Conservation (phyloP, 2,329 filamentous ascomycete species). For the Moelleriella libera region DNA sequence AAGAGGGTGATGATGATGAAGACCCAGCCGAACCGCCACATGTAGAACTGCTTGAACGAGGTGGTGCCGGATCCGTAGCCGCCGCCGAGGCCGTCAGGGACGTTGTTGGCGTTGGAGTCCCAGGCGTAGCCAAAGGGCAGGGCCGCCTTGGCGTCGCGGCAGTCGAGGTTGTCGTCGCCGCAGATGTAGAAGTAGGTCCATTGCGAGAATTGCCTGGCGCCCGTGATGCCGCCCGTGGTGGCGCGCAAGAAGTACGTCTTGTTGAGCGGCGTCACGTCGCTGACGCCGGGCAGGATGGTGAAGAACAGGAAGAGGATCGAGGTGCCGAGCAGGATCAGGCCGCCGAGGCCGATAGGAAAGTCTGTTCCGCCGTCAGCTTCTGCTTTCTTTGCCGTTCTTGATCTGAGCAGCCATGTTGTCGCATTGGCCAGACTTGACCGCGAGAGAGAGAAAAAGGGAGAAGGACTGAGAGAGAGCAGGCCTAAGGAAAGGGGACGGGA, state of each 20-base stretch:
- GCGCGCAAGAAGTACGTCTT: constrained; percentile 78
- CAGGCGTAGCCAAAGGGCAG: constrained; percentile 61
- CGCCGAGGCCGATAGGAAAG: constrained; percentile 24
- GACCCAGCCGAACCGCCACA: constrained; percentile 87
- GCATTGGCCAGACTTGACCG: neutral
- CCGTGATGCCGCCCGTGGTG: constrained; percentile 57
- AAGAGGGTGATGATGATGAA: constrained; percentile 78
- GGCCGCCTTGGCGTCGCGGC: constrained; percentile 46
- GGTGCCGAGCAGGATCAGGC: constrained; percentile 32
- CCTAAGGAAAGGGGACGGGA: neutral
- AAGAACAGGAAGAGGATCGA: constrained; percentile 43
- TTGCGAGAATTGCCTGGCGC: constrained; percentile 53
- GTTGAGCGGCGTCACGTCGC: constrained; percentile 42
- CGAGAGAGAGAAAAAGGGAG: no score
- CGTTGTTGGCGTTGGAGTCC: constrained; percentile 29
- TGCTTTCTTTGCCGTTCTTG: neutral
- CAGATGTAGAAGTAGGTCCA: constrained; percentile 92
- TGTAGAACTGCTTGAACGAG: constrained; percentile 54
- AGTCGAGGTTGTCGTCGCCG: constrained; percentile 48
- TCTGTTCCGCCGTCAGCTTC: constrained; percentile 13
- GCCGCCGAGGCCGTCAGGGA: constrained; percentile 33
- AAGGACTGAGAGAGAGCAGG: no score
- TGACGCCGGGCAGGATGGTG: constrained; percentile 41
- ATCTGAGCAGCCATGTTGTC: neutral
- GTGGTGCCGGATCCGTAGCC: constrained; percentile 39